phyloP scores from a whole-genome alignment of 2,329 filamentous ascomycete species.

The Scytalidium sp. region DNA sequence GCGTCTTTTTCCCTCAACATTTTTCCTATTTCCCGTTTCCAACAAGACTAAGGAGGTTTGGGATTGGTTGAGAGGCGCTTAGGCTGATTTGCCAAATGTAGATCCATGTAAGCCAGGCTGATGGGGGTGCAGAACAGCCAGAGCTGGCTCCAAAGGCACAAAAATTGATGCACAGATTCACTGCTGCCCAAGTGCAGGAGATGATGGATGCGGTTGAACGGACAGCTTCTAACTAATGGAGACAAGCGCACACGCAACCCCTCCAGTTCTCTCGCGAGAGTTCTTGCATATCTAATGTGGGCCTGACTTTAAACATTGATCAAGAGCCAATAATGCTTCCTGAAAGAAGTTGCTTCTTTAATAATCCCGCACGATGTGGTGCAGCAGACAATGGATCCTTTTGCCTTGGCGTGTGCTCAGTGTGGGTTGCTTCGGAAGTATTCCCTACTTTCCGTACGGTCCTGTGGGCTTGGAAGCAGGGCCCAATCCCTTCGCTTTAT shows the following conservation, averaged over 20 bases:
- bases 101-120: conserved; percentile 59
- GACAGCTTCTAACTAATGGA: conserved; percentile 2
- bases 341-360: not conserved
- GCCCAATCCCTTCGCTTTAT: conserved; percentile 40
- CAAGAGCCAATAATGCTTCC: not conserved
- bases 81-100: conserved; percentile 19
- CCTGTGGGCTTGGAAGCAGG: conserved; percentile 21
- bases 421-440: not conserved
- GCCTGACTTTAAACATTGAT: not conserved
- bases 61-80: not conserved
- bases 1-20: conserved; percentile 6
- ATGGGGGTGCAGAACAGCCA: conserved; percentile 47
- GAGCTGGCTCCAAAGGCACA: conserved; percentile 37
- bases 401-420: not conserved
- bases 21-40: not conserved
- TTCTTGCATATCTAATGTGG: not conserved
- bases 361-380: not conserved
- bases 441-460: conserved; percentile 23
- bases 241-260: not conserved
- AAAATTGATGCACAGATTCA: conserved; percentile 79
- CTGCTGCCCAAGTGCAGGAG: conserved; percentile 59
- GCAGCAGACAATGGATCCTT: not conserved
- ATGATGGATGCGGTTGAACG: conserved; percentile 61
- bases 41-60: not conserved
- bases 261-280: not conserved